Percentiles rank a stretch among this genome's conserved stretches.
phyloP scores from a whole-genome alignment of 2,329 filamentous ascomycete genomes.

The Aureobasidium sp. region DNA sequence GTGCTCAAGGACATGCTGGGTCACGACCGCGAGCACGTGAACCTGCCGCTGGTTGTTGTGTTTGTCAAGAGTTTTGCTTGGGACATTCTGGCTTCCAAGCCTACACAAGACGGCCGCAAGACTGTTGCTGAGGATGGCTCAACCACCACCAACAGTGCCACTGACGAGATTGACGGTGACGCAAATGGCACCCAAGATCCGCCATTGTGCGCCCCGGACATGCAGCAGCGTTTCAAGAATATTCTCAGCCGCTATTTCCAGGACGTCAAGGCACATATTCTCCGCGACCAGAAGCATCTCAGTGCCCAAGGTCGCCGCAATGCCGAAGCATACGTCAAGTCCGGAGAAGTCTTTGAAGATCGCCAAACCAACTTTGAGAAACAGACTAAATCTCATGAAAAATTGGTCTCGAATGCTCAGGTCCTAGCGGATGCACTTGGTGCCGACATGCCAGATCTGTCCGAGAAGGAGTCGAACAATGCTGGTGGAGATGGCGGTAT shows the following conservation, averaged over 20 bases:
- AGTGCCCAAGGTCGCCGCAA: slow-evolving; percentile 83
- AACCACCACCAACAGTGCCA: slow-evolving; percentile 44
- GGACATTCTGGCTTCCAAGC: slow-evolving; percentile 81
- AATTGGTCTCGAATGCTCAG: slow-evolving; percentile 81
- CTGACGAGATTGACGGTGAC: slow-evolving; percentile 44
- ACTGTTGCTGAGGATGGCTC: slow-evolving; percentile 72
- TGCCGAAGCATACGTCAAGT: slow-evolving; percentile 96
- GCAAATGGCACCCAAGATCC: slow-evolving; percentile 50
- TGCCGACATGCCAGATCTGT: slow-evolving; percentile 86
- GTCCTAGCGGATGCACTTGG: slow-evolving; percentile 80
- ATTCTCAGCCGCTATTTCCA: slow-evolving; percentile 84
- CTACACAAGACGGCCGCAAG: slow-evolving; percentile 69
- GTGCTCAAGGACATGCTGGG: slow-evolving; percentile 95
- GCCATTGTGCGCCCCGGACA: slow-evolving; percentile 64
- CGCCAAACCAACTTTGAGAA: slow-evolving; percentile 94
- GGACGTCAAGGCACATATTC: slow-evolving; percentile 78
- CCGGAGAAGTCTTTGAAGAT: slow-evolving; percentile 95
- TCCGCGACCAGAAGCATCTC: slow-evolving; percentile 87
- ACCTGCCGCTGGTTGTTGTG: slow-evolving; percentile 81
- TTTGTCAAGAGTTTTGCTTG: slow-evolving; percentile 96
- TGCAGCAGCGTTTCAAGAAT: slow-evolving; percentile 78
- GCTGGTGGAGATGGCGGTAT: slow-evolving; percentile 65
- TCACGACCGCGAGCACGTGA: slow-evolving; percentile 85
- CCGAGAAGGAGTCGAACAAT: slow-evolving; percentile 66
- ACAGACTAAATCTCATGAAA: slow-evolving; percentile 83